Evolutionary conservation across 1,284 basidiomycete genomes (phyloP), one percentile per base, ranked within the genome.

Genomic region (Marasmius tenuissimus): DNA sequence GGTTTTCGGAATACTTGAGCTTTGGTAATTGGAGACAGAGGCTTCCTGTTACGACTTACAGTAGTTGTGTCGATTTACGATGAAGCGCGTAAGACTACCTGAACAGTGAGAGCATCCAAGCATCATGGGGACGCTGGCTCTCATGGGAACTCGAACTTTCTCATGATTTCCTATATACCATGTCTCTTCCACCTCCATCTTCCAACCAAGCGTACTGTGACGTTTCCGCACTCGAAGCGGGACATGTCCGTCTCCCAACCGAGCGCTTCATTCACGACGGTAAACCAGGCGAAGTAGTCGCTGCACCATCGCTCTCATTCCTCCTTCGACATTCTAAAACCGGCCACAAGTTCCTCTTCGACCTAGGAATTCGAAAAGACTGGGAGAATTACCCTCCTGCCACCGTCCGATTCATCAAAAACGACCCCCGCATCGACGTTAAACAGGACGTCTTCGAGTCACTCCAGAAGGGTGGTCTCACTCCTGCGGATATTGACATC

Each of bases 301-400:
- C 61, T 3, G 71, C 69, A 16, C 85, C 82, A 14, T 78, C 80
- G 4, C 75, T 85, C 53, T 73, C 78, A 2, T 86, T 85, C 70
- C 76, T 79, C 57, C 70, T 86, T 54, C 73, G 74, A 11, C 82
- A 86, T 64, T 79, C 81, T 12, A 63, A 62, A 11, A 75, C 71
- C 20, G 68, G 69, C 8, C 67, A 74, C 27, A 76, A 74, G 48
- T 66, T 85, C 58, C 67, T 86, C 16, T 85, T 86, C 62, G 85
- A 86, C 67, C 76, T 86, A n/a, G 84, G 84, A 16, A 74, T 81
- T 22, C 77, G 81, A 38, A 75, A 75, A 42, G 80, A 86, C 67
- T 71, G 74, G 68, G 69, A 78, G 12, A 75, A 68, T 8, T 76
- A 76, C 42, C 76, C 82, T 0, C 79, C 78, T 0, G 66, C 61